Percentiles rank a stretch among this genome's conserved stretches.
phyloP scores from a whole-genome alignment of 2,329 filamentous ascomycete genomes.

The Exophiala lecanii-corni region DNA sequence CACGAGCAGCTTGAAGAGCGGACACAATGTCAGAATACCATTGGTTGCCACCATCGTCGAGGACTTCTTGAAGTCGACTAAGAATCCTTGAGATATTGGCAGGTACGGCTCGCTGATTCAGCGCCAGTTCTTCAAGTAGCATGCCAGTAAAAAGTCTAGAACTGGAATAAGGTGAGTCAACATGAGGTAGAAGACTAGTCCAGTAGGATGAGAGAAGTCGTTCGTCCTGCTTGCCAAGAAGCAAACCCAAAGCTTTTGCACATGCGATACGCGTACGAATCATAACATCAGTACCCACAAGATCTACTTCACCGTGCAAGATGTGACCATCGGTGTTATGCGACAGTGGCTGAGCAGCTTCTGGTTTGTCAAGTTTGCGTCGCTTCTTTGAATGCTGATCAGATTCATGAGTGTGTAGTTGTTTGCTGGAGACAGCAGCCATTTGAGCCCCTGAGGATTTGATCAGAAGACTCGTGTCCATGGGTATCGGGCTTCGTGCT shows the following conservation, averaged over 20 bases:
- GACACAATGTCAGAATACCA: slow-evolving; percentile 88
- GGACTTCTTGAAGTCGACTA: slow-evolving; percentile 63
- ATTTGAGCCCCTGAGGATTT: slow-evolving; percentile 89
- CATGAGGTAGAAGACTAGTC: slow-evolving; percentile 63
- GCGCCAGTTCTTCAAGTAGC: slow-evolving; percentile 84
- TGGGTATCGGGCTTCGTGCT: slow-evolving; percentile 81
- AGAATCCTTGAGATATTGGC: slow-evolving; percentile 46
- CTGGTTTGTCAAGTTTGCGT: slow-evolving; percentile 77
- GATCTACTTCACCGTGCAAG: slow-evolving; percentile 92
- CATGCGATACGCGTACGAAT: slow-evolving; percentile 85
- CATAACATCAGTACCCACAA: slow-evolving; percentile 84
- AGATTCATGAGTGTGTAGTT: slow-evolving; percentile 40
- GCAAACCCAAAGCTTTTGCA: slow-evolving; percentile 76
- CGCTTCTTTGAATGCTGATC: slow-evolving; percentile 48
- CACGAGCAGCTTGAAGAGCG: slow-evolving; percentile 81
- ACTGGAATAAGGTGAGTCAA: slow-evolving; percentile 72
- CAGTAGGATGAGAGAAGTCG: slow-evolving; percentile 47
- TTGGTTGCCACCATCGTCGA: slow-evolving; percentile 74
- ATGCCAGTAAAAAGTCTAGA: slow-evolving; percentile 80
- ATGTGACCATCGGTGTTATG: slow-evolving; percentile 98
- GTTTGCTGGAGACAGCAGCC: slow-evolving; percentile 42
- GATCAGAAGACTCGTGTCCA: slow-evolving; percentile 85
- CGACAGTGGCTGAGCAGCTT: slow-evolving; percentile 63
- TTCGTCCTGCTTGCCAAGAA: slow-evolving; percentile 72
- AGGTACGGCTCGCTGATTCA: slow-evolving; percentile 40